A percentile compares a stretch with the other conserved stretches of the same genome.
phyloP scores from a whole-genome alignment of 2,329 filamentous ascomycete species.

The Coniochaeta sp. region DNA sequence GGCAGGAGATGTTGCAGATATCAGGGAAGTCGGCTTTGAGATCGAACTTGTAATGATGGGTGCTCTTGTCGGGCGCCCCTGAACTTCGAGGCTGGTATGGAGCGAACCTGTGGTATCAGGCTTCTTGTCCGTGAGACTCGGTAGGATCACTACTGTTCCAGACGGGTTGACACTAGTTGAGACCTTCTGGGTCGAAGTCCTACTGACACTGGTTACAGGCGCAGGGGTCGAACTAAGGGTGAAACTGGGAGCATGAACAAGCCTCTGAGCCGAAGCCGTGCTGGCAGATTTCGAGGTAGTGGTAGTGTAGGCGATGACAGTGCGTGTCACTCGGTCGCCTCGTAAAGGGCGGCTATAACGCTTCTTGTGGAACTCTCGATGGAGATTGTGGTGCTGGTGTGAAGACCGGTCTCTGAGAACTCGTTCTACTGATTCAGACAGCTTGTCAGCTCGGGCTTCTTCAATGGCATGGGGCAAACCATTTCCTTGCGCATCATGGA shows the following conservation, averaged over 20 bases:
- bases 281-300: neutral
- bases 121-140: slow-evolving; percentile 15
- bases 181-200: slow-evolving; percentile 16
- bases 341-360: neutral
- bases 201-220: neutral
- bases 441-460: neutral
- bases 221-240: neutral
- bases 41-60: slow-evolving; percentile 22
- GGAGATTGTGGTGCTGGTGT: neutral
- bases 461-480: neutral
- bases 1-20: slow-evolving; percentile 13
- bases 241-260: neutral
- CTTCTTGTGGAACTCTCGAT: neutral
- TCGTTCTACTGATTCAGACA: neutral
- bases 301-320: neutral
- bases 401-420: neutral
- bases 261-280: neutral
- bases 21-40: slow-evolving; percentile 22
- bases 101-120: slow-evolving; percentile 25
- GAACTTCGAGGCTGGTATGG: slow-evolving; percentile 21
- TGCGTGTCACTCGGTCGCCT: neutral
- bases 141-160: slow-evolving; percentile 25
- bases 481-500: neutral
- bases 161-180: slow-evolving; percentile 21
- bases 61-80: slow-evolving; percentile 12